Evolutionary conservation across 768 basidiomycete species (phyloP), one percentile per base, ranked within the genome.

Genomic region (Lanmaoa pseudosensibilis): DNA sequence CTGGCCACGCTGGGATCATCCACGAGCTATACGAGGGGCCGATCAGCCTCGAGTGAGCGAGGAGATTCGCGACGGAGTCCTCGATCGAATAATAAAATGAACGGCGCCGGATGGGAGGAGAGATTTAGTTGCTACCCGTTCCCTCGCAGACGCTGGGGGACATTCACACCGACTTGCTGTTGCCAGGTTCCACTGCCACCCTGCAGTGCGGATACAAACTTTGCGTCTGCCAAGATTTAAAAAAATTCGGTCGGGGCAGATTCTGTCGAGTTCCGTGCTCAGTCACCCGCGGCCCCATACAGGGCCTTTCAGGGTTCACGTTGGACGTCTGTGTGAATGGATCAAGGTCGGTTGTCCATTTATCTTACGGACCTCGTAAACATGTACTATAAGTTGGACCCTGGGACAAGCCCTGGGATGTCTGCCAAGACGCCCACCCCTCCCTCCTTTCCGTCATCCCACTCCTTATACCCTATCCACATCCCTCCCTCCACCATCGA

Each of bases 401-500:
- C 65, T 73, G 65, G 53, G 55, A 62, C 53, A 57, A 60, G 69
- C 69, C 73, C 65, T 73, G 65, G 53, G 55, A 62, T 64, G 62
- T 56, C 55, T 44, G 63, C 67, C 65, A 65, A 63, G 69, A 70
- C 73, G 74, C 69, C 72, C 69, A 66, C 69, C 66, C 65, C 69
- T 73, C 71, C 71, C 72, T 70, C 73, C 71, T 67, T 72, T 57
- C 65, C 65, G 46, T 66, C 70, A 8, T 48, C 51, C 60, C 61
- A 57, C 46, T 58, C 66, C 58, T 58, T 67, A 52, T 70, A 65
- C 59, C 59, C 60, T 38, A 46, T 67, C 54, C 64, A 58, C 54
- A 23, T 23, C 46, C 48, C 62, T 37, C 49, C 63, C 27, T 16
- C 51, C 23, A 11, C 32, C 46, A 2, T 4, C 32, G 30, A 32